Conservation (phyloP, 495 filamentous ascomycete genomes). For the Penicillium alfredii region DNA sequence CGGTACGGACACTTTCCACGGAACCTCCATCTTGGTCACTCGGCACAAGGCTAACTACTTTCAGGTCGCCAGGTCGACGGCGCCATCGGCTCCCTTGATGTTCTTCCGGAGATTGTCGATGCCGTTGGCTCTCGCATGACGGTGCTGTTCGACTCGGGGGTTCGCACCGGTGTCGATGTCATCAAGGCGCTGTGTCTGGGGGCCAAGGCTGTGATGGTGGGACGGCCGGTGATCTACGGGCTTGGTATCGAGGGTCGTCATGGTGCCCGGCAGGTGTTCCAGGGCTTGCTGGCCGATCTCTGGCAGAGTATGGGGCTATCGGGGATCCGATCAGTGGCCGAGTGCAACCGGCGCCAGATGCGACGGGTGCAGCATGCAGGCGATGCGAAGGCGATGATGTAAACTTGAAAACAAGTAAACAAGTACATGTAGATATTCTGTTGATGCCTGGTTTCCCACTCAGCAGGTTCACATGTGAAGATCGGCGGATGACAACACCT, state of each 20-base stretch:
- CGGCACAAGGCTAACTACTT: constrained; percentile 6
- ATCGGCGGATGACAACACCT: too few relatives aligned
- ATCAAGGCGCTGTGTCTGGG: constrained; percentile 88
- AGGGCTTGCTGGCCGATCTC: constrained; percentile 52
- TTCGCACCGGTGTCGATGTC: constrained; percentile 56
- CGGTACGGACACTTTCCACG: constrained; percentile 31
- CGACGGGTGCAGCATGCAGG: constrained; percentile 48
- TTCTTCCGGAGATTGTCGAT: constrained; percentile 57
- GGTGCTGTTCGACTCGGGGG: constrained; percentile 60
- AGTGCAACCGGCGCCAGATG: constrained; percentile 47
- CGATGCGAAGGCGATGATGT: constrained; percentile 44
- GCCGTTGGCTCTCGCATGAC: constrained; percentile 49
- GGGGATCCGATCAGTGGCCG: constrained; percentile 48
- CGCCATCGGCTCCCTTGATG: constrained; percentile 57
- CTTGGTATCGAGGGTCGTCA: constrained; percentile 55
- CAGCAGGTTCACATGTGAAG: too few relatives aligned
- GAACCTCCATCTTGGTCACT: too few relatives aligned
- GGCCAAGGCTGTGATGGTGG: constrained; percentile 83
- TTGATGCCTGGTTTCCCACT: too few relatives aligned
- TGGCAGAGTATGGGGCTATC: constrained; percentile 55
- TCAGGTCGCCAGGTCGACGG: constrained; percentile 61
- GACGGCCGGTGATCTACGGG: constrained; percentile 80
- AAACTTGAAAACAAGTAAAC: too few relatives aligned
- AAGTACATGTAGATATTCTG: too few relatives aligned
- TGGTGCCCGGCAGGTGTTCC: constrained; percentile 53